Conservation (phyloP, 139 green algal genomes). For the Chlorella vulgaris region DNA sequence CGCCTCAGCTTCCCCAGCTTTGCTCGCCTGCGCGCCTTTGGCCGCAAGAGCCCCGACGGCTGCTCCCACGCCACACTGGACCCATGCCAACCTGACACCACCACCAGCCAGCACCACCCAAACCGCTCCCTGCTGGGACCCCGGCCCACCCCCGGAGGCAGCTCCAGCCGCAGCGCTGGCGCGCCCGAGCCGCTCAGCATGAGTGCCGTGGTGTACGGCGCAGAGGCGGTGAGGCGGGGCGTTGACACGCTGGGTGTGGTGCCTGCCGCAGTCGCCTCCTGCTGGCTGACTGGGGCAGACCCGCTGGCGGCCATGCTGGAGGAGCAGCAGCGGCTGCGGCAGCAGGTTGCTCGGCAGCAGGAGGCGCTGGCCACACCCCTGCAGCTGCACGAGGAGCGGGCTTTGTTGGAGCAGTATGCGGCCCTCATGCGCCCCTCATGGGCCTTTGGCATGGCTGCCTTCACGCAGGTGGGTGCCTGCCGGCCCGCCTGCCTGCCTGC, state of each 20-base stretch:
- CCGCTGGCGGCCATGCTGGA: slow-evolving; percentile 34
- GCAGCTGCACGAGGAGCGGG: slow-evolving; percentile 5
- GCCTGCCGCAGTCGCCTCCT: neutral
- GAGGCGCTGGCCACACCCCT: slow-evolving; percentile 23
- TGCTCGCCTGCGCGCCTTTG: slow-evolving; percentile 5
- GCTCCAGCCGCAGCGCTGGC: neutral
- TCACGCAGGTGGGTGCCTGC: neutral
- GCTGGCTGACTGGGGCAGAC: slow-evolving; percentile 27
- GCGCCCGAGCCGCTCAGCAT: slow-evolving; percentile 16
- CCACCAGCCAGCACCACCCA: slow-evolving; percentile 1
- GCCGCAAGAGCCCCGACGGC: neutral
- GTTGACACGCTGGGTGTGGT: slow-evolving; percentile 26
- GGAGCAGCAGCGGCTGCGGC: slow-evolving; percentile 2
- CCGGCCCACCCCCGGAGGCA: neutral
- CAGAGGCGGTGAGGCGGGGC: slow-evolving; percentile 8
- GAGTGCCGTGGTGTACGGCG: slow-evolving; percentile 23
- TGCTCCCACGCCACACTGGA: neutral
- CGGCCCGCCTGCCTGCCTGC: neutral
- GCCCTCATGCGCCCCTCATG: slow-evolving; percentile 20
- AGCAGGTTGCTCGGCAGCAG: too few species aligned
- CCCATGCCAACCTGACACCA: neutral
- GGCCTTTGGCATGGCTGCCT: slow-evolving; percentile 10
- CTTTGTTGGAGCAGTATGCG: slow-evolving; percentile 20
- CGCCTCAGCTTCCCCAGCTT: slow-evolving; percentile 2
- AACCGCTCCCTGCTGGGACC: neutral